phyloP scores from a whole-genome alignment of 768 basidiomycete species.

The Strobilomyces dryophilus region DNA sequence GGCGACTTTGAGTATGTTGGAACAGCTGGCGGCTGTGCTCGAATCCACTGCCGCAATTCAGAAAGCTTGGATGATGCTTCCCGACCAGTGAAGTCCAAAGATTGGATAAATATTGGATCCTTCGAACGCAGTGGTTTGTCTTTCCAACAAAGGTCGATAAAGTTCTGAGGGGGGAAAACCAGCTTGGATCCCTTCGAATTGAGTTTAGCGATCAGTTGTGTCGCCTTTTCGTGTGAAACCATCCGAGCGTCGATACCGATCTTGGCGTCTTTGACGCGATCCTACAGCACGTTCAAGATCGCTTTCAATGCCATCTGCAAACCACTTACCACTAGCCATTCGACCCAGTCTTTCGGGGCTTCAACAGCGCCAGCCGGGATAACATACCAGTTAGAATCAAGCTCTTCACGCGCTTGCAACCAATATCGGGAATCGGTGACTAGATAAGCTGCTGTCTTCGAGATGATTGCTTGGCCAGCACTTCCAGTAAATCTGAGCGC shows the following conservation, averaged over 20 bases:
- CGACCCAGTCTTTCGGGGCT: slow-evolving; percentile 70
- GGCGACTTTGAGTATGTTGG: slow-evolving; percentile 60
- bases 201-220: slow-evolving; percentile 55
- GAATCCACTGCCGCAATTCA: slow-evolving; percentile 68
- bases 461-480: slow-evolving; percentile 69
- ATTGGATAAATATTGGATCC: slow-evolving; percentile 62
- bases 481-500: slow-evolving; percentile 55
- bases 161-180: slow-evolving; percentile 77
- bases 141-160: slow-evolving; percentile 79
- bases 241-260: slow-evolving; percentile 86
- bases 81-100: slow-evolving; percentile 64
- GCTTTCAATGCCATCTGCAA: background rate
- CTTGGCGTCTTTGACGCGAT: slow-evolving; percentile 38
- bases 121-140: slow-evolving; percentile 68
- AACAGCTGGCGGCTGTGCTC: slow-evolving; percentile 50
- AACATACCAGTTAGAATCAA: slow-evolving; percentile 72
- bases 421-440: slow-evolving; percentile 82
- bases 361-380: slow-evolving; percentile 51
- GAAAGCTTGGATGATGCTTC: slow-evolving; percentile 68
- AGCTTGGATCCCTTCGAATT: slow-evolving; percentile 55
- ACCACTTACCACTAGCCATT: slow-evolving; percentile 62
- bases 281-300: slow-evolving; percentile 26
- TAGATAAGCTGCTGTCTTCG: slow-evolving; percentile 63
- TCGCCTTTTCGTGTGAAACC: slow-evolving; percentile 70
- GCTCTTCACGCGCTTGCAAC: slow-evolving; percentile 66